Evolutionary conservation across 768 basidiomycete genomes (phyloP).

Genomic region (Agaricus blazei): DNA sequence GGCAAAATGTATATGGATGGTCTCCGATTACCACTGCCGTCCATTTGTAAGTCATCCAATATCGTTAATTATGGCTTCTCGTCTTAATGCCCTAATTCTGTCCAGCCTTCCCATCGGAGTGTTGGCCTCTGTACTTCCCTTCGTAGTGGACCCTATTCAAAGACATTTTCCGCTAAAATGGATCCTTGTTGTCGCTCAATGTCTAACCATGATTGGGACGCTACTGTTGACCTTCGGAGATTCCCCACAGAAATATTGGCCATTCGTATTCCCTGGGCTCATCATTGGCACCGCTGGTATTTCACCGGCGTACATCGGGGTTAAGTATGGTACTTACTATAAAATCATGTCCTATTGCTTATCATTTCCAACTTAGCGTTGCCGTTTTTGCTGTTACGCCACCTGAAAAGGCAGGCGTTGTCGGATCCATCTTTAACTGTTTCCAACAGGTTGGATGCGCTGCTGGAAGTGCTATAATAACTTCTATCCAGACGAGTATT

Average conservation of each 20-base stretch:
- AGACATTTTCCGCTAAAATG: conserved; percentile 30
- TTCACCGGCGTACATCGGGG: conserved; percentile 30
- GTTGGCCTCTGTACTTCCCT: conserved; percentile 24
- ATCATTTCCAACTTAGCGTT: conserved; percentile 24
- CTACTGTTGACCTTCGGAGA: conserved; percentile 33
- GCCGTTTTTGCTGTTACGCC: conserved; percentile 43
- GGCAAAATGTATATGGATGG: conserved; percentile 32
- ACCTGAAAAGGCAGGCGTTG: conserved; percentile 39
- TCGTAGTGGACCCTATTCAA: conserved; percentile 30
- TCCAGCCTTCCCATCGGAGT: conserved; percentile 33
- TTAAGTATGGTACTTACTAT: not conserved
- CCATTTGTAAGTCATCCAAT: conserved; percentile 23
- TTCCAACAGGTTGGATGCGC: conserved; percentile 46
- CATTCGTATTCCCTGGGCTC: conserved; percentile 40
- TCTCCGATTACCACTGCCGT: conserved; percentile 28
- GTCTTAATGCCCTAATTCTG: not conserved
- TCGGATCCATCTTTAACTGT: conserved; percentile 48
- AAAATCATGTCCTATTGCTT: conserved; percentile 30
- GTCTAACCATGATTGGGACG: conserved; percentile 28
- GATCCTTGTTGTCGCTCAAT: conserved; percentile 35
- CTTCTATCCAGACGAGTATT: conserved; percentile 39
- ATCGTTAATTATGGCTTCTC: not conserved
- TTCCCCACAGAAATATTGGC: conserved; percentile 36
- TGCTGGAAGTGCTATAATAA: conserved; percentile 39
- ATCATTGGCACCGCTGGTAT: conserved; percentile 37